These are phyloP conservation scores for Hirsutella minnesotensis DNA, from an alignment of 2,329 filamentous ascomycete species.

Conservation along the genomic window DNA sequence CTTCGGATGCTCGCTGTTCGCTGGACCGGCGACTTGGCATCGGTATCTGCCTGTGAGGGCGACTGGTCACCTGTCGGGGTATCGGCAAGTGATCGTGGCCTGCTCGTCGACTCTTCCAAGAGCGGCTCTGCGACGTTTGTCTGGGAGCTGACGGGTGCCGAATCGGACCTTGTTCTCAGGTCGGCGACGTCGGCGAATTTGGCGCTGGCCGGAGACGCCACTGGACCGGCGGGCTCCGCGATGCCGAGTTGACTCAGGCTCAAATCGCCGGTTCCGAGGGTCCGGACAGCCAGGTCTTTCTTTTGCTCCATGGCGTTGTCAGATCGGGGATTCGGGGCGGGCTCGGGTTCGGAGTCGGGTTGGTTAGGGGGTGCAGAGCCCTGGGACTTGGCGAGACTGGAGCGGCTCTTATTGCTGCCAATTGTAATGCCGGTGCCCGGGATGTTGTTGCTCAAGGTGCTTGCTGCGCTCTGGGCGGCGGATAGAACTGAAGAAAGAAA, in stretches of 20 bases:
- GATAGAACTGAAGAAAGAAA: conserved; percentile 95
- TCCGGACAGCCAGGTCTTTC: conserved; percentile 72
- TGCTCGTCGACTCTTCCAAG: conserved; percentile 22
- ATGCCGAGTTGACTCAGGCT: conserved; percentile 85
- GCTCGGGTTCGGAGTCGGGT: conserved; percentile 28
- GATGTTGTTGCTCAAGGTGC: conserved; percentile 60
- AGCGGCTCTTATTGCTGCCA: conserved; percentile 26
- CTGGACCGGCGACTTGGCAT: conserved; percentile 48
- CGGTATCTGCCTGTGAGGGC: conserved; percentile 51
- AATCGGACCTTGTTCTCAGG: conserved; percentile 40
- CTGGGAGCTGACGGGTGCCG: conserved; percentile 39
- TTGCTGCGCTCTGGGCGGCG: conserved; percentile 85
- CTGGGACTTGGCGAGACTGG: conserved; percentile 13
- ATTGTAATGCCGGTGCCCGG: conserved; percentile 49
- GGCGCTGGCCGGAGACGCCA: conserved; percentile 45
- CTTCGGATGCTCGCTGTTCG: conserved; percentile 59
- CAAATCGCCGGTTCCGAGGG: conserved; percentile 77
- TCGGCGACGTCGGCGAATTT: conserved; percentile 40
- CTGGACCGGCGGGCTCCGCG: conserved; percentile 40
- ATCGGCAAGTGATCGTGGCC: conserved; percentile 41
- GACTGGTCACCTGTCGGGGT: conserved; percentile 43
- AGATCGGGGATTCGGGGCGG: conserved; percentile 18
- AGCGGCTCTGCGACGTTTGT: conserved; percentile 13
- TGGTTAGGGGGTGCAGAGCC: conserved; percentile 13
- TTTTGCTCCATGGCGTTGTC: conserved; percentile 38